A percentile compares a stretch with the other conserved stretches of the same genome.
Conservation (phyloP, 1,139 yeast genomes). For the Pneumocystis oryctolagi region DNA sequence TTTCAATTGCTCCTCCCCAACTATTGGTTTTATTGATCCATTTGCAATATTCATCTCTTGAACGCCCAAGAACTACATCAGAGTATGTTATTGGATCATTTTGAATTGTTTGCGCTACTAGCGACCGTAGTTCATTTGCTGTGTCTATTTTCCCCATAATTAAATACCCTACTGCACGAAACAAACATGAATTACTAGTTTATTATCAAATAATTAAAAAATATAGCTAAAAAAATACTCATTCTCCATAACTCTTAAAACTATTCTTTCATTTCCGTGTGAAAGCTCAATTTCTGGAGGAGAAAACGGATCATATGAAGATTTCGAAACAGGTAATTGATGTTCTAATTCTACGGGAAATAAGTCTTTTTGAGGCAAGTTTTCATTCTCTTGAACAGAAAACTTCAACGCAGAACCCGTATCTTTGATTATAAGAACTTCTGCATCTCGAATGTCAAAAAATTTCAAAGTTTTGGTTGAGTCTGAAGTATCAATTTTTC, state of each 20-base stretch:
- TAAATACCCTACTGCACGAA: slow-evolving; percentile 51
- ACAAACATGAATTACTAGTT: slow-evolving; percentile 69
- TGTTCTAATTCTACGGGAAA: neutral
- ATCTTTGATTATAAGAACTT: slow-evolving; percentile 34
- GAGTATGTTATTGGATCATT: slow-evolving; percentile 35
- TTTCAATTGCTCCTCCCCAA: slow-evolving; percentile 83
- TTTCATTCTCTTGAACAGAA: no score
- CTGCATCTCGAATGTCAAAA: slow-evolving; percentile 42
- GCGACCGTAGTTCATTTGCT: slow-evolving; percentile 33
- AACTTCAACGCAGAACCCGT: neutral
- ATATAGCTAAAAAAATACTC: slow-evolving; percentile 15
- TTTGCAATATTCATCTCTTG: slow-evolving; percentile 35
- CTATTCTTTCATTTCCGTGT: neutral
- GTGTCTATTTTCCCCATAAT: slow-evolving; percentile 28
- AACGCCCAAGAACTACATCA: slow-evolving; percentile 46
- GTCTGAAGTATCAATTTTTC: slow-evolving; percentile 26
- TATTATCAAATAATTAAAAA: slow-evolving; percentile 47
- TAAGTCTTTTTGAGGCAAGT: neutral
- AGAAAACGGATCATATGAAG: slow-evolving; percentile 14
- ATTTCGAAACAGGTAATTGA: slow-evolving; percentile 11
- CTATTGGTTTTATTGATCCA: slow-evolving; percentile 52
- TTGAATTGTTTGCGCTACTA: slow-evolving; percentile 35
- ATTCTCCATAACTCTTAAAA: neutral
- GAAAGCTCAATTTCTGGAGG: neutral
- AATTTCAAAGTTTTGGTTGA: slow-evolving; percentile 22